Conservation (phyloP, 768 basidiomycete genomes). For the Suillus subaureus region DNA sequence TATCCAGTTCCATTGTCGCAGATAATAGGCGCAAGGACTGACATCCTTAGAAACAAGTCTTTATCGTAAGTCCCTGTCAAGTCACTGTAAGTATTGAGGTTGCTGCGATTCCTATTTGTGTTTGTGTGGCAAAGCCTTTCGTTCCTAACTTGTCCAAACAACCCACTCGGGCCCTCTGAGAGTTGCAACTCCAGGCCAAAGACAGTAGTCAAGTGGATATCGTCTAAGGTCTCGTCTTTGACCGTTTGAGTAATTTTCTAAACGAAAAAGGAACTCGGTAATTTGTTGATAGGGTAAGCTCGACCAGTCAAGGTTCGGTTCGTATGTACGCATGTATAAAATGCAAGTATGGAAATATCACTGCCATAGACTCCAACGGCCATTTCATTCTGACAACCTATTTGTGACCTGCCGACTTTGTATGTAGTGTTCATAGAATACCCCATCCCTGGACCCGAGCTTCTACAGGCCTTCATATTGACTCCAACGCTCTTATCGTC, state of each 20-base stretch:
- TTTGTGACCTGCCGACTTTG: neutral
- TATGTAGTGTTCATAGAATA: conserved; percentile 19
- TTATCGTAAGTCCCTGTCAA: conserved; percentile 13
- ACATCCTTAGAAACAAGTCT: conserved; percentile 52
- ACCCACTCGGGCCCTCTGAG: neutral
- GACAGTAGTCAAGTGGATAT: neutral
- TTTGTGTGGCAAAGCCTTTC: conserved; percentile 24
- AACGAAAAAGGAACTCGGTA: neutral
- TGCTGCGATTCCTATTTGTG: conserved; percentile 27
- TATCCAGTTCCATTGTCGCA: conserved; percentile 98
- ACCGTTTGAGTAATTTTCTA: neutral
- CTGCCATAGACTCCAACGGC: neutral
- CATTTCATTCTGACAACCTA: neutral
- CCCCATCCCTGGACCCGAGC: conserved; percentile 26
- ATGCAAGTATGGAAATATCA: neutral
- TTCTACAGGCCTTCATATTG: neutral
- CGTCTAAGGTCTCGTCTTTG: neutral
- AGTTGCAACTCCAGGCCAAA: neutral
- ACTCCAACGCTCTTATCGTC: conserved; percentile 67
- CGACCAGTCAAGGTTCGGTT: neutral
- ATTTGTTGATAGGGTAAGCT: neutral
- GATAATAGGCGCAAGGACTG: conserved; percentile 88
- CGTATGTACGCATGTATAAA: neutral
- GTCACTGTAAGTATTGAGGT: conserved; percentile 1
- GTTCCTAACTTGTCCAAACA: conserved; percentile 30